Percentiles rank a stretch among this genome's conserved stretches.
phyloP scores from a whole-genome alignment of 352 stramenopile genomes.

The Pythium volutum region DNA sequence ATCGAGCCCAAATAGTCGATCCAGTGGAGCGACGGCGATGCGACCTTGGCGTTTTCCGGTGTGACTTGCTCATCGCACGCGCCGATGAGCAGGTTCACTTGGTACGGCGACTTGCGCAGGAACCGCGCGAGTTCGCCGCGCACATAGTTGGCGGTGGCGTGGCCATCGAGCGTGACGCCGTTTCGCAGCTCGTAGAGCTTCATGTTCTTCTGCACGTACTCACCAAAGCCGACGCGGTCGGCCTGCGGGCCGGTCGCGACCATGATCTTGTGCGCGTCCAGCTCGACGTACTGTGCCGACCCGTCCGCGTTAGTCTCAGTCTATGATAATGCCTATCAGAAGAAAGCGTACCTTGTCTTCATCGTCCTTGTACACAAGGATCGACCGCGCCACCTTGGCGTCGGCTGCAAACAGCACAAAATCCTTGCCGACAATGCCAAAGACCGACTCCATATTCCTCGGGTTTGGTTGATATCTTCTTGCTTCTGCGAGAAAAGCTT shows the following conservation, averaged over 20 bases:
- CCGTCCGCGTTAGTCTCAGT: not conserved
- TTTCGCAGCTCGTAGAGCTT: conserved; percentile 90
- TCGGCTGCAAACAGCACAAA: conserved; percentile 91
- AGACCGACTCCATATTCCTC: conserved; percentile 79
- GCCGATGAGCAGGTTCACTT: conserved; percentile 84
- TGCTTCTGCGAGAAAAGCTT: conserved; percentile 10
- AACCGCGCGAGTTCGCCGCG: conserved; percentile 76
- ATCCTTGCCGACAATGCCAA: conserved; percentile 88
- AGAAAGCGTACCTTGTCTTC: conserved; percentile 83
- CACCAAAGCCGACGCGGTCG: conserved; percentile 78
- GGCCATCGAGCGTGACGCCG: conserved; percentile 77
- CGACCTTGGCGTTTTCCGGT: conserved; percentile 25
- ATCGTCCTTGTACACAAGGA: conserved; percentile 92
- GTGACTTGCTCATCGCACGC: conserved; percentile 51
- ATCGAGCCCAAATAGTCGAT: conserved; percentile 87
- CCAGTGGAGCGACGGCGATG: conserved; percentile 79
- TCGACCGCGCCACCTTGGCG: conserved; percentile 88
- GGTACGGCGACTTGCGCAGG: conserved; percentile 79
- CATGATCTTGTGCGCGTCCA: conserved; percentile 85
- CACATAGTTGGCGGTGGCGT: conserved; percentile 83
- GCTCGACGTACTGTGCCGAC: conserved; percentile 48
- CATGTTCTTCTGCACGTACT: conserved; percentile 91
- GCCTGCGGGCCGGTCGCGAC: conserved; percentile 71
- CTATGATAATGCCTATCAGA: not conserved
- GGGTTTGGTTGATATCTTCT: conserved; percentile 13